Evolutionary conservation across 768 basidiomycete species (phyloP).

Genomic region (Leccinum arenicola): DNA sequence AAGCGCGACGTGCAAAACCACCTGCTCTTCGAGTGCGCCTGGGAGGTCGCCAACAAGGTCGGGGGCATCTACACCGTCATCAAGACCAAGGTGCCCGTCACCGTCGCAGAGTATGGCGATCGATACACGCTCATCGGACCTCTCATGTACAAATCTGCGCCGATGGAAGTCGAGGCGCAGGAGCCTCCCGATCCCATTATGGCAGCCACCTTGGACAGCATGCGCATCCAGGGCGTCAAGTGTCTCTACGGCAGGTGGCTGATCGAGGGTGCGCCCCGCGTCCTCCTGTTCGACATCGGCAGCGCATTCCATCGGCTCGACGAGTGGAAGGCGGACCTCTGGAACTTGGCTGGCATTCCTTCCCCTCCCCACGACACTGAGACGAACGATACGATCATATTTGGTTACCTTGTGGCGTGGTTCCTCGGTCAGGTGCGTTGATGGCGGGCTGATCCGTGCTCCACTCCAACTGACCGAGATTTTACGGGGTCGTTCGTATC

Average conservation of each 20-base stretch:
- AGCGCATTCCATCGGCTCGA: slow-evolving; percentile 85
- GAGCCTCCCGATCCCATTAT: slow-evolving; percentile 84
- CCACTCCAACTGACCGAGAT: slow-evolving; percentile 3
- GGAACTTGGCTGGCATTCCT: slow-evolving; percentile 98
- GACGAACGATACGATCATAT: slow-evolving; percentile 97
- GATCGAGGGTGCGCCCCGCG: slow-evolving; percentile 93
- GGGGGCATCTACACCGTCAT: slow-evolving; percentile 99
- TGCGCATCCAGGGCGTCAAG: slow-evolving; percentile 91
- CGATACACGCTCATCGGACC: slow-evolving; percentile 96
- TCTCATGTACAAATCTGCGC: slow-evolving; percentile 96
- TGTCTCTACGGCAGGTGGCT: slow-evolving; percentile 96
- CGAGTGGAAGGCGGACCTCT: slow-evolving; percentile 98
- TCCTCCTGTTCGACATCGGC: slow-evolving; percentile 94
- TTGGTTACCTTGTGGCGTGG: slow-evolving; percentile 98
- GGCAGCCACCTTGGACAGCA: slow-evolving; percentile 68
- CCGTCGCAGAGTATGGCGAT: slow-evolving; percentile 92
- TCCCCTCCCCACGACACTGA: slow-evolving; percentile 95
- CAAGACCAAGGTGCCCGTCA: slow-evolving; percentile 99
- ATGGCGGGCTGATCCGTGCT: slow-evolving; percentile 10
- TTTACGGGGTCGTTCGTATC: slow-evolving; percentile 1
- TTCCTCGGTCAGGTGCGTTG: slow-evolving; percentile 92
- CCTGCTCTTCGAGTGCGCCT: slow-evolving; percentile 91
- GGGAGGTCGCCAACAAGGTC: slow-evolving; percentile 99
- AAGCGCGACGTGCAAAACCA: slow-evolving; percentile 77
- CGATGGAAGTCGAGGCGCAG: slow-evolving; percentile 96